phyloP scores from a whole-genome alignment of 208 protist species.

The Phytomonas sp. region DNA sequence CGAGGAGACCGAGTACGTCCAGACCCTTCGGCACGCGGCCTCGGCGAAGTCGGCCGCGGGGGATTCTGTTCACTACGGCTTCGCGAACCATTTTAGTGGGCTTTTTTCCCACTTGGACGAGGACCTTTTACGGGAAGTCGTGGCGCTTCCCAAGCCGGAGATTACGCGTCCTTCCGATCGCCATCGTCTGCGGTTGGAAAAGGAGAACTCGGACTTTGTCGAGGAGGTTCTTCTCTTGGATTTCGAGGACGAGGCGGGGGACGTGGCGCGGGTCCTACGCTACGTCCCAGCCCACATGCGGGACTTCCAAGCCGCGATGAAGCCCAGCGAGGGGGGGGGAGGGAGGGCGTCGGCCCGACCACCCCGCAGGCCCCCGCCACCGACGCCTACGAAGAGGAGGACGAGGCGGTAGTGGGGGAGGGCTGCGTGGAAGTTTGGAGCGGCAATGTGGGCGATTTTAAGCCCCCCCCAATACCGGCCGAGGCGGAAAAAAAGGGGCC shows the following conservation, averaged over 20 bases:
- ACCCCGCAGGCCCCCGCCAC: neutral
- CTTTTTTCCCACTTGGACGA: conserved; percentile 51
- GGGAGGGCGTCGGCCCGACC: conserved; percentile 4
- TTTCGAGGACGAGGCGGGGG: conserved; percentile 66
- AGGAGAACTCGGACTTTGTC: conserved; percentile 53
- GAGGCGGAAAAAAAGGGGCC: conserved; percentile 9
- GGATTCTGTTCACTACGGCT: conserved; percentile 54
- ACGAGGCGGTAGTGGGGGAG: conserved; percentile 29
- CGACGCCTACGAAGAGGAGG: conserved; percentile 40
- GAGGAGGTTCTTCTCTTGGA: conserved; percentile 56
- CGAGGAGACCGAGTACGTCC: conserved; percentile 72
- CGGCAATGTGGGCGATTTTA: conserved; percentile 75
- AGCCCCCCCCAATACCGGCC: conserved; percentile 52
- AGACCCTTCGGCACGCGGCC: conserved; percentile 21
- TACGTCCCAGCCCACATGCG: conserved; percentile 58
- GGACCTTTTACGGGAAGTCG: conserved; percentile 52
- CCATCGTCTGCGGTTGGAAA: conserved; percentile 28
- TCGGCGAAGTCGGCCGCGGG: neutral
- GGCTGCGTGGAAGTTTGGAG: conserved; percentile 47
- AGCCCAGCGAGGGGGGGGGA: conserved; percentile 14
- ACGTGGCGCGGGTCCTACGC: conserved; percentile 45
- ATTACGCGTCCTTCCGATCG: conserved; percentile 36
- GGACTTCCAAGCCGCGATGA: conserved; percentile 39
- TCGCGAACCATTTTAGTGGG: conserved; percentile 66
- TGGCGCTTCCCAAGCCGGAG: conserved; percentile 49